A percentile compares a stretch with the other conserved stretches of the same genome.
These are phyloP conservation scores for Fallopia convolvulus DNA, from an alignment of 148 eudicot genomes.

Conservation along the genomic window DNA sequence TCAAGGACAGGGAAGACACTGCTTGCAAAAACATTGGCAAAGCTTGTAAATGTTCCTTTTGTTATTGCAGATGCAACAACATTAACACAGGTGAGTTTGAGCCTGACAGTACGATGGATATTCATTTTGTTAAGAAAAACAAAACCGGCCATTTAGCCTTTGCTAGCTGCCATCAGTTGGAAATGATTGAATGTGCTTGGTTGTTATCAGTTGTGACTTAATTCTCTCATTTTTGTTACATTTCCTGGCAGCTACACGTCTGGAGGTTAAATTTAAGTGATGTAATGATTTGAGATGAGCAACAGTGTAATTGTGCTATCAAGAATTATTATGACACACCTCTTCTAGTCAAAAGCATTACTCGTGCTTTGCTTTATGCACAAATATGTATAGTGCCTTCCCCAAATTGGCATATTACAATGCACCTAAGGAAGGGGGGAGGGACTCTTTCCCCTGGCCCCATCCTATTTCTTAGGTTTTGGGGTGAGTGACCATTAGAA, in stretches of 20 bases:
- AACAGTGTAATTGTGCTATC: background rate
- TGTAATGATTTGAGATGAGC: background rate
- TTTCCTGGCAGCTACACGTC: background rate
- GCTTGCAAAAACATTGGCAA: constrained; percentile 41
- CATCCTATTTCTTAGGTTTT: background rate
- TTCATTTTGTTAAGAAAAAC: background rate
- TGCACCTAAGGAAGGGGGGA: too few relatives aligned
- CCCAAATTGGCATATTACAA: too few relatives aligned
- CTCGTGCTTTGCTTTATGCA: background rate
- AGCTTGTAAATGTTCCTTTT: constrained; percentile 37
- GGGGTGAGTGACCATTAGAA: background rate
- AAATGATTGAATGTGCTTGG: background rate
- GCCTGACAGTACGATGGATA: background rate
- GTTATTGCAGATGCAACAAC: constrained; percentile 41
- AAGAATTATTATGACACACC: background rate
- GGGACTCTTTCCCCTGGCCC: too few relatives aligned
- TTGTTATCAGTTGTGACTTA: background rate
- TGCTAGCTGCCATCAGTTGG: background rate
- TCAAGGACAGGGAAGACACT: constrained; percentile 41
- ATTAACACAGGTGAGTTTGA: constrained; percentile 29
- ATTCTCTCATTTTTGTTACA: background rate
- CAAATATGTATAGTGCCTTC: background rate
- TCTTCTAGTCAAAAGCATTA: background rate
- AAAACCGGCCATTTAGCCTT: background rate
- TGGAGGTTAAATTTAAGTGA: background rate